Base-by-base conservation (phyloP, 2,329 filamentous ascomycete genomes). In the Dothidotthia symphoricarpi region DNA sequence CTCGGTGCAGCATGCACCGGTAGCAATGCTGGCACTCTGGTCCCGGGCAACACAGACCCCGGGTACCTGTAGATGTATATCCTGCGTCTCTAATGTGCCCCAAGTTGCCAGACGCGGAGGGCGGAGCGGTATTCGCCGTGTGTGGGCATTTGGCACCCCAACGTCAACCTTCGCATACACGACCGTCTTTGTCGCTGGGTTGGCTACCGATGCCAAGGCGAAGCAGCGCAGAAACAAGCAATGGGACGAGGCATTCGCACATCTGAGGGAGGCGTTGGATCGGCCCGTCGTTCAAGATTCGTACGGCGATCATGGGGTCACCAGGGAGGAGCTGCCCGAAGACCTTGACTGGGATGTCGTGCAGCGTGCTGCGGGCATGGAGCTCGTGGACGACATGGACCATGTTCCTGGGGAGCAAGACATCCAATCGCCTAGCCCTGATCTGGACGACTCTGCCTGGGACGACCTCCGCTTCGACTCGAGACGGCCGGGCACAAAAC, bases 1-100 rank as follows among this genome's bases (percentile, higher is more conserved):
- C 34, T 8, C 39, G 34, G 43, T 45, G 39, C 54, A 64, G 49
- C 51, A 67, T 67, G 63, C 47, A 36, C 51, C 56, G 62, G 50
- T 62, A 66, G 64, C 63, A 59, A 89, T 88, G 85, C 80, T 80
- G 68, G 74, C 75, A 49, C 63, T 87, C 52, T 84, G 82, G 81
- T 81, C 80, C 66, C 78, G 81, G 69, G 78, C 80, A 69, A 74
- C 76, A 56, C 78, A 77, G 74, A 75, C 75, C 68, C 78, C 76
- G 66, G 66, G 65, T 49, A 74, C 76, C 55, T 85, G 81, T 69
- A 75, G 75, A 66, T 86, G 81, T 69, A 73, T 76, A 51, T 72
- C 78, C 56, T 85, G 81, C 67, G 66, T 78, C 36, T 73, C 75
- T 39, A 68, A 53, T 35, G 60, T 75, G 40, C 69, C 71, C 43